A percentile compares a stretch with the other conserved stretches of the same genome.
phyloP scores from a whole-genome alignment of 2,329 filamentous ascomycete species.

The Dactylonectria estremocensis region DNA sequence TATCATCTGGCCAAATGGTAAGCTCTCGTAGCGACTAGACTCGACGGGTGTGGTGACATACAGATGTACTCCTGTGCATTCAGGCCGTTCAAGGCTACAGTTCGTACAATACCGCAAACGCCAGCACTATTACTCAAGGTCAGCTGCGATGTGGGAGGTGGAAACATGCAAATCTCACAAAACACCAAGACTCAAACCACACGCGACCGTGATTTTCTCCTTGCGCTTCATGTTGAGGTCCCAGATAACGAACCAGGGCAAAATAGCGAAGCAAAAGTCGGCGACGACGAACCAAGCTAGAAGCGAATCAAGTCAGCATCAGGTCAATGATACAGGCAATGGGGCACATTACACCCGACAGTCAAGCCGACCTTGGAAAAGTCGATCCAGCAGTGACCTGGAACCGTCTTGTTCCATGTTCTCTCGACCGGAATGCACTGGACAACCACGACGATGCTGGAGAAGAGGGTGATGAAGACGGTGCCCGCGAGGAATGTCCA shows the following conservation, averaged over 20 bases:
- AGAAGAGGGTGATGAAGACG: conserved; percentile 16
- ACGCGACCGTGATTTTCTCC: conserved; percentile 35
- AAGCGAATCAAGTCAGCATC: not conserved
- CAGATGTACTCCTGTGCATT: conserved; percentile 34
- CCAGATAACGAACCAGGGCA: conserved; percentile 38
- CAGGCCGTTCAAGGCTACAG: conserved; percentile 25
- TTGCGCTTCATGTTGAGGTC: conserved; percentile 39
- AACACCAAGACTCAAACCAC: conserved; percentile 30
- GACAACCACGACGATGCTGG: conserved; percentile 20
- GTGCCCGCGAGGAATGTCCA: conserved; percentile 25
- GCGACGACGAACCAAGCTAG: conserved; percentile 34
- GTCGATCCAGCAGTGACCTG: conserved; percentile 33
- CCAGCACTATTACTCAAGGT: conserved; percentile 18
- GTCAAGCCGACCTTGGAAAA: conserved; percentile 38
- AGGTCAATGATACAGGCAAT: rapidly evolving
- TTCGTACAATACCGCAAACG: conserved; percentile 31
- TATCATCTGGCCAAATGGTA: conserved; percentile 14
- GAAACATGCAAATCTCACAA: conserved; percentile 21
- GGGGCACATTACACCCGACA: conserved; percentile 30
- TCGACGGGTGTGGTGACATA: not conserved
- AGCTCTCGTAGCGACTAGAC: not conserved
- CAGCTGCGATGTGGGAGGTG: too few species aligned
- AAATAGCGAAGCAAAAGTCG: conserved; percentile 35
- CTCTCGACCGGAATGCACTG: conserved; percentile 31
- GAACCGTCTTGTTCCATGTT: conserved; percentile 30